phyloP scores from a whole-genome alignment of 495 filamentous ascomycete genomes.

The Cercophora samala region DNA sequence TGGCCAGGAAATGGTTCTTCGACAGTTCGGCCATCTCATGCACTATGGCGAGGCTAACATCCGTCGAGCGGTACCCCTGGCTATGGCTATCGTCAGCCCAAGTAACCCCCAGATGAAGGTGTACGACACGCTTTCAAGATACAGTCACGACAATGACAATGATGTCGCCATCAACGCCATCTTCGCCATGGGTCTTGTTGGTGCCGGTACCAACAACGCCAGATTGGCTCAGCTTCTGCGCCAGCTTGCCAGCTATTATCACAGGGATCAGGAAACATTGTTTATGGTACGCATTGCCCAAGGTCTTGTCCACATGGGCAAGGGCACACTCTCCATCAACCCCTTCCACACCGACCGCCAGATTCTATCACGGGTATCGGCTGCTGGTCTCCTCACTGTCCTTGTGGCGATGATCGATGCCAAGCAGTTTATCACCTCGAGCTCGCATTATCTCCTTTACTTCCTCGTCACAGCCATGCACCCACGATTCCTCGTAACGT shows the following conservation, averaged over 20 bases:
- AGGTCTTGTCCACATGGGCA: slow-evolving; percentile 97
- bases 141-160: slow-evolving; percentile 98
- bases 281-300: slow-evolving; percentile 99
- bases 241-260: slow-evolving; percentile 96
- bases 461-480: slow-evolving; percentile 97
- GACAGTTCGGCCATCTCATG: slow-evolving; percentile 98
- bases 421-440: slow-evolving; percentile 86
- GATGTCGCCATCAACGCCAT: slow-evolving; percentile 98
- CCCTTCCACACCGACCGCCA: slow-evolving; percentile 98
- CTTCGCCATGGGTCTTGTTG: slow-evolving; percentile 96
- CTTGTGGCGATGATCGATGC: slow-evolving; percentile 90
- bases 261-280: slow-evolving; percentile 87
- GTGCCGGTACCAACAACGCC: slow-evolving; percentile 97
- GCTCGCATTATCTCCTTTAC: slow-evolving; percentile 93
- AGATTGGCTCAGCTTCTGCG: slow-evolving; percentile 89
- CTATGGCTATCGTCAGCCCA: slow-evolving; percentile 92
- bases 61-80: slow-evolving; percentile 91
- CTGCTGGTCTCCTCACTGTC: slow-evolving; percentile 85
- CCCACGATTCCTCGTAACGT: slow-evolving; percentile 89
- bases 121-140: slow-evolving; percentile 96
- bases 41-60: slow-evolving; percentile 98
- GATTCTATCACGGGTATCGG: slow-evolving; percentile 86
- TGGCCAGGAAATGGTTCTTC: slow-evolving; percentile 96
- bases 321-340: slow-evolving; percentile 90
- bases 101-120: slow-evolving; percentile 99